Percentiles rank a stretch among this genome's conserved stretches.
phyloP scores from a whole-genome alignment of 352 stramenopile genomes.

The Peronospora tabacina region DNA sequence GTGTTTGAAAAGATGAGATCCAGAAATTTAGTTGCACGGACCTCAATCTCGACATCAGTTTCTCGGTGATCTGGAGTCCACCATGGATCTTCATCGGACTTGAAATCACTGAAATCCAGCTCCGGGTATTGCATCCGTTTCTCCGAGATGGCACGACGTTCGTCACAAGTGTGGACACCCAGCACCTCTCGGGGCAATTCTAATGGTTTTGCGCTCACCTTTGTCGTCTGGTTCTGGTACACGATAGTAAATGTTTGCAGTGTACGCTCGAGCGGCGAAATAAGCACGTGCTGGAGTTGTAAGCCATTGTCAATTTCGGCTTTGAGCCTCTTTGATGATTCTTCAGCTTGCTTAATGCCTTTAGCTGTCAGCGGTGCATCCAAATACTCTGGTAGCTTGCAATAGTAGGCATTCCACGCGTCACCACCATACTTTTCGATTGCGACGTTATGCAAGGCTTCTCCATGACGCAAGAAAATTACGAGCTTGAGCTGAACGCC shows the following conservation, averaged over 20 bases:
- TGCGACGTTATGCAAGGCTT: slow-evolving; percentile 26
- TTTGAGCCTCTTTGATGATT: slow-evolving; percentile 13
- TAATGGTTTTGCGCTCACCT: slow-evolving; percentile 10
- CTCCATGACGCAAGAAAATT: slow-evolving; percentile 25
- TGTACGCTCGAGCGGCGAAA: slow-evolving; percentile 23
- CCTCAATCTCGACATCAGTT: slow-evolving; percentile 13
- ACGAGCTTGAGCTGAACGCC: slow-evolving; percentile 18
- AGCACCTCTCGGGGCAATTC: slow-evolving; percentile 22
- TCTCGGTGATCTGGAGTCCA: slow-evolving; percentile 24
- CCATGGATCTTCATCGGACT: slow-evolving; percentile 21
- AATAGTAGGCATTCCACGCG: slow-evolving; percentile 24
- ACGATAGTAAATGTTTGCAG: slow-evolving; percentile 21
- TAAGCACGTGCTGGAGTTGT: slow-evolving; percentile 16
- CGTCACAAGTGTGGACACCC: slow-evolving; percentile 20
- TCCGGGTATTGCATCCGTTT: slow-evolving; percentile 17
- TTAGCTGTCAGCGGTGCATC: slow-evolving; percentile 20
- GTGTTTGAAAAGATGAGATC: slow-evolving; percentile 16
- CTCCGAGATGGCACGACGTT: slow-evolving; percentile 18
- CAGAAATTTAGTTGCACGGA: slow-evolving; percentile 19
- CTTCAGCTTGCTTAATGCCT: slow-evolving; percentile 16
- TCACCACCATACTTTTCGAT: slow-evolving; percentile 25
- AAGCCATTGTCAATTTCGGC: slow-evolving; percentile 13
- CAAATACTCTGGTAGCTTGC: slow-evolving; percentile 22
- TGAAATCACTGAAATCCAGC: slow-evolving; percentile 20
- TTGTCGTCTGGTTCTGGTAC: slow-evolving; percentile 16